Percentiles rank a stretch among this genome's conserved stretches.
These are phyloP conservation scores for Tuctoria greenei DNA, from an alignment of 176 grass and related monocot genomes.

Conservation along the genomic window DNA sequence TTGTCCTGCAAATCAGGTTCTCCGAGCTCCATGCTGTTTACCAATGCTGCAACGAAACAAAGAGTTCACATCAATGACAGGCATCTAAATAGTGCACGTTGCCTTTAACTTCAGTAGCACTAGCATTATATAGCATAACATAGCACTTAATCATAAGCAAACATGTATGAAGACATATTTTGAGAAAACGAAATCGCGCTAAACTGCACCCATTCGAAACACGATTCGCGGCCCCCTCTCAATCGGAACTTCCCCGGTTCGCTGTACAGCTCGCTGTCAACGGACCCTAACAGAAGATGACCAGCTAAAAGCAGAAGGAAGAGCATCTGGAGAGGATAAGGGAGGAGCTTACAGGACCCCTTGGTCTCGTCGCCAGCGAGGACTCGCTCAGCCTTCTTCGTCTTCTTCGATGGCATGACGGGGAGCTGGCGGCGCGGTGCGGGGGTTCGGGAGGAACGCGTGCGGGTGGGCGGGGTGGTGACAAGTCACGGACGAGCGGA, in stretches of 20 bases:
- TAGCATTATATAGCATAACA: not conserved
- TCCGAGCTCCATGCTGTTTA: conserved; percentile 9
- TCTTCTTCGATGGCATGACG: not conserved
- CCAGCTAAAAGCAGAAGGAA: not conserved
- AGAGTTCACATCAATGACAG: not conserved
- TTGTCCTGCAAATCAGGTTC: conserved; percentile 43
- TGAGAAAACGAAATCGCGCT: not conserved
- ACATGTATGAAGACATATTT: not conserved
- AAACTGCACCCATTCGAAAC: not conserved
- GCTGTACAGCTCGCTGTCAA: not conserved
- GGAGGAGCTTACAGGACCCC: not conserved
- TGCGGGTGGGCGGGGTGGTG: not conserved
- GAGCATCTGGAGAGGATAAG: not conserved
- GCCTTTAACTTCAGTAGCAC: not conserved
- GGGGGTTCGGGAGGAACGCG: not conserved
- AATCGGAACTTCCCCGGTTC: not conserved
- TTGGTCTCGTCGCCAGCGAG: not conserved
- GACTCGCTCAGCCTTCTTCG: not conserved
- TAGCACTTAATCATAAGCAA: conserved; percentile 1
- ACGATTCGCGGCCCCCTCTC: not conserved
- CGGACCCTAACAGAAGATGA: not conserved
- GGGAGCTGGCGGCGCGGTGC: not conserved
- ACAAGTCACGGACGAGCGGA: not conserved
- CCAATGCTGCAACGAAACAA: conserved; percentile 40
- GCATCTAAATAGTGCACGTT: conserved; percentile 19